Evolutionary conservation across 1,139 yeast genomes (phyloP), one percentile per base, ranked within the genome.

Genomic region (Sugiyamaella japonica): DNA sequence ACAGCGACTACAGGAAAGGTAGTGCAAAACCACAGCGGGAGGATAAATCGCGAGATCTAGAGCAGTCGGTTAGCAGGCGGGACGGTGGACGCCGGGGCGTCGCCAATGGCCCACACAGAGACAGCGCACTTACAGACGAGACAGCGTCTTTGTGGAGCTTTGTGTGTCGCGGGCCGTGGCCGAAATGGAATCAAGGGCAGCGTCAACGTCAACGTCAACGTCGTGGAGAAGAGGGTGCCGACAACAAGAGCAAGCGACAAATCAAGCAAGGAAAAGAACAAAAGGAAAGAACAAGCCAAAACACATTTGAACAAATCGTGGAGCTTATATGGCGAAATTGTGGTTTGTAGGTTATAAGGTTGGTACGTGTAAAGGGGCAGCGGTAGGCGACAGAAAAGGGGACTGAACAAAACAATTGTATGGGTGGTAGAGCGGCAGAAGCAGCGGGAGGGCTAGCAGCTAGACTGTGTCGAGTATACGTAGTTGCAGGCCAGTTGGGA

Each of bases 331-430:
- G 9, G 25, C 16, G 31, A 31, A 44, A 17, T 44, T 20, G 48
- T 44, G 39, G 31, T 39, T 12, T 32, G 31, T 29, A 12, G 39
- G 3, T 44, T 44, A 42, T 42, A 42, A 44, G 48, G 39, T 44
- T 44, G 48, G 48, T 42, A 44, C 48, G 48, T 44, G 48, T 44
- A 44, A 32, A 32, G 32, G 48, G 39, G 16, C 39, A 44, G 34
- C 34, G n/a, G 39, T 44, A 20, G 23, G 39, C 48, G 39, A 44
- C 39, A 44, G 25, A 44, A 44, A 44, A 25, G 48, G 48, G 39
- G 37, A 44, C 29, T 16, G 23, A 20, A 38, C 48, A 25, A 38
- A 20, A 20, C 39, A 44, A 44, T 31, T 4, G 5, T 6, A n/a
- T n/a, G n/a, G n/a, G n/a, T n/a, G n/a, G n/a, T n/a, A n/a, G n/a